Evolutionary conservation across 495 filamentous ascomycete genomes (phyloP).

Genomic region (Aspergillus egyptiacus): DNA sequence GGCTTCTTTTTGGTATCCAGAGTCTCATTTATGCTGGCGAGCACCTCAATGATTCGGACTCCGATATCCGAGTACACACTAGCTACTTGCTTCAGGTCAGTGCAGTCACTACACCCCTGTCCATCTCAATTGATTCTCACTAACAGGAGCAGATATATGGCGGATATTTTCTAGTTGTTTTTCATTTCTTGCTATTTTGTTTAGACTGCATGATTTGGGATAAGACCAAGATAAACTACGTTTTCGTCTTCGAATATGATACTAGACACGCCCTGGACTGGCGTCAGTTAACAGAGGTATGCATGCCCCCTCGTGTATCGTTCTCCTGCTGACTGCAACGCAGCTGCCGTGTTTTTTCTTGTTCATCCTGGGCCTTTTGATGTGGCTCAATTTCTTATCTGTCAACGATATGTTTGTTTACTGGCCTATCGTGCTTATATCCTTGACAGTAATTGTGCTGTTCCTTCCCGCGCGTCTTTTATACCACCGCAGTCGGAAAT

Average conservation of each 20-base stretch:
- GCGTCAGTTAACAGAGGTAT: constrained; percentile 75
- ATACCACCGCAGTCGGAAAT: constrained; percentile 70
- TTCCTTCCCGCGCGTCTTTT: constrained; percentile 69
- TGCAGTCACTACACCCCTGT: constrained; percentile 5
- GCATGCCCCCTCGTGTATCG: background rate
- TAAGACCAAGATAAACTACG: constrained; percentile 81
- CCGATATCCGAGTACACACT: constrained; percentile 45
- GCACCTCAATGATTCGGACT: constrained; percentile 46
- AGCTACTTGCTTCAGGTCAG: constrained; percentile 70
- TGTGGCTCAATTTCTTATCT: constrained; percentile 85
- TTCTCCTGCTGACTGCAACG: constrained; percentile 12
- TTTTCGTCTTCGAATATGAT: constrained; percentile 96
- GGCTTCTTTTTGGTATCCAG: constrained; percentile 66
- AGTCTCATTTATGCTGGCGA: constrained; percentile 61
- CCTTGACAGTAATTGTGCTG: constrained; percentile 56
- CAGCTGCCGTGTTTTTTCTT: constrained; percentile 71
- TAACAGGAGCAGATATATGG: constrained; percentile 63
- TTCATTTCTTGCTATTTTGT: constrained; percentile 69
- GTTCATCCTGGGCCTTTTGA: constrained; percentile 66
- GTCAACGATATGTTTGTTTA: constrained; percentile 69
- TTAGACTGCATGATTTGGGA: constrained; percentile 79
- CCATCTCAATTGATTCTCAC: no score
- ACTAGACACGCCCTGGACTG: constrained; percentile 78
- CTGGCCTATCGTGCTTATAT: constrained; percentile 80
- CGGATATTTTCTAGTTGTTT: constrained; percentile 72